Evolutionary conservation across 2,329 filamentous ascomycete species (phyloP), one percentile per base, ranked within the genome.

Genomic region (Anisogramma anomala): DNA sequence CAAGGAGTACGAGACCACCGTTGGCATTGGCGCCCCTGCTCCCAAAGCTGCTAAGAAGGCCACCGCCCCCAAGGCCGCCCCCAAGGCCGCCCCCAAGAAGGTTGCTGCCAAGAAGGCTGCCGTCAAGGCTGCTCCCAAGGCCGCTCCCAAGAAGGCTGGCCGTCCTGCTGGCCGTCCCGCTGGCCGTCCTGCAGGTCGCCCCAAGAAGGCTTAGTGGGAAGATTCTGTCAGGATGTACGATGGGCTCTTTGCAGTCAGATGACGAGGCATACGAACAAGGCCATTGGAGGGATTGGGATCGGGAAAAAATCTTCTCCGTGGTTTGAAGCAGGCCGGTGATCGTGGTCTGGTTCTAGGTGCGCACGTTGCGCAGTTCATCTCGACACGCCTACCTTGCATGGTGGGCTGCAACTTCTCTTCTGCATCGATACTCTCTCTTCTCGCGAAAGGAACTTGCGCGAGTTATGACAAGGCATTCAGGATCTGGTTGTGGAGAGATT

Each of bases 1-100:
- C 23, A 49, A 51, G 8, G 54, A 50, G 2, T 70, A 62, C 42
- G 61, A 69, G 45, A 43, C 51, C 15, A 48, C 48, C 13, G 57
- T 53, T 40, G 43, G 48, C 32, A 25, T 31, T 11, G 39, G 45
- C 19, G 35, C 35, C 37, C 10, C 18, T 36, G 6, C 40, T 32
- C 4, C 39, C 33, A 22, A n/a, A n/a, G n/a, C 42, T 31, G 37
- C 35, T 4, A 27, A 23, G 19, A 37, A 33, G 20, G 26, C 33
- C 7, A 35, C 36, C 3, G 33, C 37, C 8, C 15, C 40, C 14
- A 30, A 15, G 1, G 18, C 42, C 10, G 19, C 22, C 5, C 19
- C 13, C 26, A 17, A 14, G n/a, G 20, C 18, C 18, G 22, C 11
- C 19, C 26, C 28, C n/a, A 41, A 41, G 33, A 41, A 44, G 39